Evolutionary conservation across 148 eudicot genomes (phyloP).

Genomic region (Tetragonia tetragonoides): DNA sequence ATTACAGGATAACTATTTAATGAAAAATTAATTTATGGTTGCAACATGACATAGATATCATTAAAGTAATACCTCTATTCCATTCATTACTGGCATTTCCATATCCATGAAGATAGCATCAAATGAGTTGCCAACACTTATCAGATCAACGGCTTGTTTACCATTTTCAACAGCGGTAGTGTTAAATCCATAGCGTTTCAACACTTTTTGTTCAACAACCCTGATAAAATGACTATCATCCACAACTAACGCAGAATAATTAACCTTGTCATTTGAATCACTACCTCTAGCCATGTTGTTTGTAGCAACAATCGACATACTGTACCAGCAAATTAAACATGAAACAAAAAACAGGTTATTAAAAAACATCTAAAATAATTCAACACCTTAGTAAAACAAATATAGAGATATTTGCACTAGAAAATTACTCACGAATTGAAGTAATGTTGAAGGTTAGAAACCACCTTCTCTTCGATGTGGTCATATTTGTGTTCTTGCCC

Average conservation of each 20-base stretch:
- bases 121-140: slow-evolving; percentile 16
- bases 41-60: background rate
- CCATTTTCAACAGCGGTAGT: slow-evolving; percentile 22
- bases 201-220: background rate
- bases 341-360: background rate
- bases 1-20: background rate
- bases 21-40: background rate
- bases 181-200: slow-evolving; percentile 10
- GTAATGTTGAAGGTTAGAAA: background rate
- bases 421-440: background rate
- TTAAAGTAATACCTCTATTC: slow-evolving; percentile 22
- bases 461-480: background rate
- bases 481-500: background rate
- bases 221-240: slow-evolving; percentile 18
- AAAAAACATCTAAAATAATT: too few relatives aligned
- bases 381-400: background rate
- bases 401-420: background rate
- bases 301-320: background rate
- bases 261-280: background rate
- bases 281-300: slow-evolving; percentile 6
- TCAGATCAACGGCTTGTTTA: slow-evolving; percentile 22
- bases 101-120: slow-evolving; percentile 30
- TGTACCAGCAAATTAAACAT: background rate
- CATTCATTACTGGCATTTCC: slow-evolving; percentile 33
- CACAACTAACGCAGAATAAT: slow-evolving; percentile 20